Percentiles rank a stretch among this genome's conserved stretches.
Conservation (phyloP, 2,329 filamentous ascomycete species). For the Trematosphaeria pertusa region DNA sequence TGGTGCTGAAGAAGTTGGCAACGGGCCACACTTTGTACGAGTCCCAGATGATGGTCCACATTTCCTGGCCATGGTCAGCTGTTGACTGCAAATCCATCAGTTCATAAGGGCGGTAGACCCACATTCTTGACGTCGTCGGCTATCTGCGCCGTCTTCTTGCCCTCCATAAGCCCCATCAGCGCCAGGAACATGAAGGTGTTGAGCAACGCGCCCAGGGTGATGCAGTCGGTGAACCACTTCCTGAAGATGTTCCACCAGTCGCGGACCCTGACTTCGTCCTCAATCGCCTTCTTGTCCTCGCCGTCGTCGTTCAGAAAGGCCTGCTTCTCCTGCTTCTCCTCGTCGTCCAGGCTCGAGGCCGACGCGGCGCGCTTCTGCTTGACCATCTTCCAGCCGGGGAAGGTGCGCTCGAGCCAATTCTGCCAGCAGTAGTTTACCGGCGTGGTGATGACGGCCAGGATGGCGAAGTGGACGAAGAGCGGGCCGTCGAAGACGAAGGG, state of each 20-base stretch:
- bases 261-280: conserved; percentile 40
- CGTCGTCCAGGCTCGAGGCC: conserved; percentile 23
- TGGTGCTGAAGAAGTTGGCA: conserved; percentile 74
- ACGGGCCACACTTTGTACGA: conserved; percentile 77
- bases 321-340: conserved; percentile 42
- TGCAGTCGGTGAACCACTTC: conserved; percentile 73
- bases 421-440: conserved; percentile 91
- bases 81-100: conserved; percentile 57
- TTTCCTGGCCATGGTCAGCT: conserved; percentile 28
- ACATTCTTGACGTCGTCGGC: conserved; percentile 43
- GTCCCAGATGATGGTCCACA: conserved; percentile 56
- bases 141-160: conserved; percentile 41
- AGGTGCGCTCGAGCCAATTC: conserved; percentile 74
- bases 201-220: conserved; percentile 66
- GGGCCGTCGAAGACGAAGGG: conserved; percentile 48
- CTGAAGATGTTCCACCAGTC: conserved; percentile 66
- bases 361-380: conserved; percentile 22
- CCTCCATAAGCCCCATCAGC: conserved; percentile 62
- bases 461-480: conserved; percentile 47
- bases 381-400: conserved; percentile 64
- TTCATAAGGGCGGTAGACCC: conserved; percentile 41
- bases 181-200: conserved; percentile 72
- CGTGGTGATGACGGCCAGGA: conserved; percentile 74
- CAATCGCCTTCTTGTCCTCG: conserved; percentile 30
- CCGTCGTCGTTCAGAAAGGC: conserved; percentile 35